A percentile compares a stretch with the other conserved stretches of the same genome.
These are phyloP conservation scores for Niebla homalea DNA, from an alignment of 495 filamentous ascomycete genomes.

Conservation along the genomic window DNA sequence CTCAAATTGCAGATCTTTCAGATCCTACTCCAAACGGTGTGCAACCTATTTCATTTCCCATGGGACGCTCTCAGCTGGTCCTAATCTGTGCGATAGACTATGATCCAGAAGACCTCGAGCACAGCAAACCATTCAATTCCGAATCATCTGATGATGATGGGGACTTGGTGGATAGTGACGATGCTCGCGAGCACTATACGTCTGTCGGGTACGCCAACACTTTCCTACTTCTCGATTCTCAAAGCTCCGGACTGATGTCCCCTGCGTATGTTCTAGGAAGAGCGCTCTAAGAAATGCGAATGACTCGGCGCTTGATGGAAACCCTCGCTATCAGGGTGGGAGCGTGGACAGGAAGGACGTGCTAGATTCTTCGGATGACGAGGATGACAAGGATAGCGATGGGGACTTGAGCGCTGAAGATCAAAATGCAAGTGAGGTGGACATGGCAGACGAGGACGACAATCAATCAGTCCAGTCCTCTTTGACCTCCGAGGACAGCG, in stretches of 20 bases:
- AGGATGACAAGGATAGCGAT: conserved; percentile 49
- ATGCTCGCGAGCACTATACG: conserved; percentile 68
- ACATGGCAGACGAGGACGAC: conserved; percentile 9
- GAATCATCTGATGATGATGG: conserved; percentile 15
- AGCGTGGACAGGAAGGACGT: conserved; percentile 63
- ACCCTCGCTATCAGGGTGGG: conserved; percentile 71
- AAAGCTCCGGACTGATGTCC: background rate
- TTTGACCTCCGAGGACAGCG: conserved; percentile 31
- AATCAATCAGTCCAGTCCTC: conserved; percentile 23
- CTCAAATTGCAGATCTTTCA: conserved; percentile 52
- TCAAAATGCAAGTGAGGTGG: conserved; percentile 12
- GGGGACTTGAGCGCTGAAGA: conserved; percentile 23
- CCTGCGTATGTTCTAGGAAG: conserved; percentile 52
- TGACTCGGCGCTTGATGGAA: conserved; percentile 35
- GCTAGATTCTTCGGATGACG: conserved; percentile 28
- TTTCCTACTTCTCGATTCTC: no score
- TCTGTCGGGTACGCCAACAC: conserved; percentile 54
- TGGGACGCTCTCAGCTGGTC: background rate
- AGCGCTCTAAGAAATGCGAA: conserved; percentile 71
- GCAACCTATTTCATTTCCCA: background rate
- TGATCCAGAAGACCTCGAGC: conserved; percentile 71
- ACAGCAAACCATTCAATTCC: conserved; percentile 35
- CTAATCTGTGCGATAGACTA: conserved; percentile 44
- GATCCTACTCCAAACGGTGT: conserved; percentile 49
- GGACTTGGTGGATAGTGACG: conserved; percentile 30